Conservation (phyloP, 345 rosid genomes). For the Boechera stricta region DNA sequence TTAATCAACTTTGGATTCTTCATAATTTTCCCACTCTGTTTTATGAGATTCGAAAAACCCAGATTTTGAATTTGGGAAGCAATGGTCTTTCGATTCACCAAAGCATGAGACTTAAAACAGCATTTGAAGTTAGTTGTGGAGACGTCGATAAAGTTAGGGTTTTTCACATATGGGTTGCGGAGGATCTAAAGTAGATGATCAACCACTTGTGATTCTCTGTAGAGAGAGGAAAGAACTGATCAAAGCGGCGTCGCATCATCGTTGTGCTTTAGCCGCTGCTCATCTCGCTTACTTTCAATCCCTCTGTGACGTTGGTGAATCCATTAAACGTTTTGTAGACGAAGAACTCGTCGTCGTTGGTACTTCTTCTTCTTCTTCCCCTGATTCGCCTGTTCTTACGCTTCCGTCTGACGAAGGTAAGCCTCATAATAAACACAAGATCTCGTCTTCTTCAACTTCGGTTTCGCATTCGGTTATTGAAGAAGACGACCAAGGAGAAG, state of each 20-base stretch:
- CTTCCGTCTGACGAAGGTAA: constrained; percentile 79
- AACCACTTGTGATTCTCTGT: constrained; percentile 74
- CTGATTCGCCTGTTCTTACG: constrained; percentile 73
- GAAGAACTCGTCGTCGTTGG: constrained; percentile 71
- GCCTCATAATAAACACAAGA: constrained; percentile 33
- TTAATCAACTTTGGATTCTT: not conserved
- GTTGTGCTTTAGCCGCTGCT: constrained; percentile 86
- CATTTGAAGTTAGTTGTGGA: constrained; percentile 1
- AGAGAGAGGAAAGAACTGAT: constrained; percentile 73
- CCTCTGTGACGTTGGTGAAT: constrained; percentile 74
- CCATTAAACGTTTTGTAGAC: constrained; percentile 76
- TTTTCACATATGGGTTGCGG: constrained; percentile 75
- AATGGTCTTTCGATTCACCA: constrained; percentile 42
- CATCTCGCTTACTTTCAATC: constrained; percentile 79
- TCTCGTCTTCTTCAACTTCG: constrained; percentile 64
- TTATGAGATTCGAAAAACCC: constrained; percentile 10
- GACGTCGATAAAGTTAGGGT: not conserved
- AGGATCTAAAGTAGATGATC: constrained; percentile 83
- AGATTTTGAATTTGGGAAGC: constrained; percentile 35
- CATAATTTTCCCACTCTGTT: not conserved
- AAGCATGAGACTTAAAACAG: constrained; percentile 38
- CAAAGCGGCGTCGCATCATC: constrained; percentile 72
- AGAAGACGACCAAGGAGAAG: constrained; percentile 49
- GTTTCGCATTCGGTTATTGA: constrained; percentile 58
- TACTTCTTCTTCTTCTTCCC: constrained; percentile 45